Percentiles rank a stretch among this genome's conserved stretches.
These are phyloP conservation scores for Ophiostoma populinum DNA, from an alignment of 2,329 filamentous ascomycete genomes.

Conservation along the genomic window DNA sequence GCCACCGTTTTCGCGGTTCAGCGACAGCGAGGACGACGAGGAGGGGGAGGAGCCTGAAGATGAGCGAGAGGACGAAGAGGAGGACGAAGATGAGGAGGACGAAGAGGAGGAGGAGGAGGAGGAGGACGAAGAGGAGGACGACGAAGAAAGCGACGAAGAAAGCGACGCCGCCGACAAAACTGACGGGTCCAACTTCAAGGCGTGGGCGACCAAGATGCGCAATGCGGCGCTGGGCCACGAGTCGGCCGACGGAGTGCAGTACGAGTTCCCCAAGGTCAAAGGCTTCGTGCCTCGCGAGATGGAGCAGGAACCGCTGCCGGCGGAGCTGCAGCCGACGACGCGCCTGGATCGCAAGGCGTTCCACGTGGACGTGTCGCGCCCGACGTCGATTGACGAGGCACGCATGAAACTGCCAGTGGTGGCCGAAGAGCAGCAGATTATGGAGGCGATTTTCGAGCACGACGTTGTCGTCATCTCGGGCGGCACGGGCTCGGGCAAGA, in stretches of 20 bases:
- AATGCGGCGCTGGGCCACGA: conserved; percentile 63
- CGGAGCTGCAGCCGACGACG: conserved; percentile 44
- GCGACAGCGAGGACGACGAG: conserved; percentile 10
- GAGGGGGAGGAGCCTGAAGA: conserved; percentile 17
- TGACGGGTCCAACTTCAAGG: conserved; percentile 58
- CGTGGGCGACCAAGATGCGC: conserved; percentile 75
- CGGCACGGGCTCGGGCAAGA: too few species aligned
- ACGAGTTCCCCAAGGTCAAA: conserved; percentile 35
- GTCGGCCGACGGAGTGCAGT: conserved; percentile 18
- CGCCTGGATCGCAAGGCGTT: conserved; percentile 54
- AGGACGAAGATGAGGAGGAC: conserved; percentile 19
- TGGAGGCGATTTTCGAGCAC: too few species aligned
- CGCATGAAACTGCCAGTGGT: conserved; percentile 75
- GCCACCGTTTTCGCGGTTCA: not conserved
- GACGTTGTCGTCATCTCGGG: too few species aligned
- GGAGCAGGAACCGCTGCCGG: conserved; percentile 54
- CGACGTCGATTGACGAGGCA: conserved; percentile 57
- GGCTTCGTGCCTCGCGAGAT: conserved; percentile 50
- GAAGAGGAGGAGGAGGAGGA: conserved; percentile 12
- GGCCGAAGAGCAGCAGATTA: conserved; percentile 86
- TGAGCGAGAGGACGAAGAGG: conserved; percentile 17
- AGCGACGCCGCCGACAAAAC: conserved; percentile 19
- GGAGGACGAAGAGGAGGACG: conserved; percentile 13
- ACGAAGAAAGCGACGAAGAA: conserved; percentile 16
- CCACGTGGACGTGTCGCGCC: conserved; percentile 53